Evolutionary conservation across 2,329 filamentous ascomycete genomes (phyloP).

Genomic region (Xylariaceae sp.): DNA sequence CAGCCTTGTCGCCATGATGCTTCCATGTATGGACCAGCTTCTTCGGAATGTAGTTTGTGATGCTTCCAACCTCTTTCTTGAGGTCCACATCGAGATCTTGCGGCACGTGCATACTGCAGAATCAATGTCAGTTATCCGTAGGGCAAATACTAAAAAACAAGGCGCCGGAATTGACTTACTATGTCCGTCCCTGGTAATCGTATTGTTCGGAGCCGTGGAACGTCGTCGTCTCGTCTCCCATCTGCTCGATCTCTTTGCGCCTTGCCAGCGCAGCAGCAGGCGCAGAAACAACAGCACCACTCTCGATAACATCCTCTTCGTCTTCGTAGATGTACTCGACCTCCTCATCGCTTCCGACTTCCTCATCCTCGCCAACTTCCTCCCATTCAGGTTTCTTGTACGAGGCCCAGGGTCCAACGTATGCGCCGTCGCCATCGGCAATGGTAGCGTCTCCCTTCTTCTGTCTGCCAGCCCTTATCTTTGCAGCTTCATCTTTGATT

Average conservation of each 20-base stretch:
- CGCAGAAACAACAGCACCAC: slow-evolving; percentile 55
- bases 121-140: slow-evolving; percentile 5
- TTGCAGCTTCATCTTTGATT: slow-evolving; percentile 65
- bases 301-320: slow-evolving; percentile 58
- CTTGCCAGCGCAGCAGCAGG: slow-evolving; percentile 49
- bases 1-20: slow-evolving; percentile 70
- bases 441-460: slow-evolving; percentile 78
- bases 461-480: slow-evolving; percentile 69
- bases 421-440: slow-evolving; percentile 80
- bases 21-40: slow-evolving; percentile 90
- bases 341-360: slow-evolving; percentile 73
- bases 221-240: slow-evolving; percentile 71
- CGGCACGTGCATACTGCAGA: slow-evolving; percentile 73
- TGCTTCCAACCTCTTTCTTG: slow-evolving; percentile 69
- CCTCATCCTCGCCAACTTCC: slow-evolving; percentile 66
- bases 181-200: slow-evolving; percentile 93
- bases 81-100: slow-evolving; percentile 85
- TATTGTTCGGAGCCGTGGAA: slow-evolving; percentile 80
- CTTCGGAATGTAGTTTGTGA: slow-evolving; percentile 91
- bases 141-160: too few relatives aligned
- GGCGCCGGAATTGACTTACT: slow-evolving; percentile 36
- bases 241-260: slow-evolving; percentile 53
- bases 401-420: slow-evolving; percentile 91
- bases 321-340: slow-evolving; percentile 75
- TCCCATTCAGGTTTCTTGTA: slow-evolving; percentile 71